Conservation (phyloP, 1,139 yeast species). For the Yamadazyma conglobata region DNA sequence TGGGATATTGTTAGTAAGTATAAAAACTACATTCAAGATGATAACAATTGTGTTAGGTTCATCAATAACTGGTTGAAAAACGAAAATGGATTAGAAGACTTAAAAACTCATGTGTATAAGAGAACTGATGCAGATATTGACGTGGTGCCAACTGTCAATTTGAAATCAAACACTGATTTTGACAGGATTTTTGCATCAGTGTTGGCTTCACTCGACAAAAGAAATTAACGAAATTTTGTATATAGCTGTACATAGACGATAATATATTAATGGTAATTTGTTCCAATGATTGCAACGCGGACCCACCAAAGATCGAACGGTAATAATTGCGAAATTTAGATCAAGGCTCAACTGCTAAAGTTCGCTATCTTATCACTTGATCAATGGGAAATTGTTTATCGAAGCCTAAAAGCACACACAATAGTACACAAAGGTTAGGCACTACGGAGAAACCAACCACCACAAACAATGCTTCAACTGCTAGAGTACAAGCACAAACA, state of each 20-base stretch:
- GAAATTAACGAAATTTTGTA: too few species aligned
- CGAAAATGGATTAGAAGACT: slow-evolving; percentile 18
- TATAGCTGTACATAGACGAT: slow-evolving; percentile 2
- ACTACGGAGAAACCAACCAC: slow-evolving; percentile 1
- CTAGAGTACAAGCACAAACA: neutral
- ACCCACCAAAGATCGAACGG: neutral
- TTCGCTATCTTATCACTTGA: too few species aligned
- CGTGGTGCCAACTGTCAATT: slow-evolving; percentile 27
- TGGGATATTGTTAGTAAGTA: slow-evolving; percentile 55
- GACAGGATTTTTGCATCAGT: slow-evolving; percentile 15
- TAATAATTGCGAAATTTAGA: neutral
- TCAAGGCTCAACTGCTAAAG: too few species aligned
- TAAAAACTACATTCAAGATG: slow-evolving; percentile 43
- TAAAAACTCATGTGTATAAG: slow-evolving; percentile 5
- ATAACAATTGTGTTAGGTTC: slow-evolving; percentile 28
- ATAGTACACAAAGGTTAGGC: slow-evolving; percentile 11
- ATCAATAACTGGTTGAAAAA: slow-evolving; percentile 33
- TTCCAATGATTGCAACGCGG: neutral
- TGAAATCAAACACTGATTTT: slow-evolving; percentile 31
- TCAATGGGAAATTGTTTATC: slow-evolving; percentile 22
- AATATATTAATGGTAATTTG: too few species aligned
- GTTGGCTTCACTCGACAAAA: too few species aligned
- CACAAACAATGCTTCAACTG: neutral
- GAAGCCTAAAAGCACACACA: slow-evolving; percentile 8
- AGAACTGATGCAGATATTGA: slow-evolving; percentile 11